A percentile compares a stretch with the other conserved stretches of the same genome.
These are phyloP conservation scores for Fomitopsis palustris DNA, from an alignment of 1,284 basidiomycete genomes.

Conservation along the genomic window DNA sequence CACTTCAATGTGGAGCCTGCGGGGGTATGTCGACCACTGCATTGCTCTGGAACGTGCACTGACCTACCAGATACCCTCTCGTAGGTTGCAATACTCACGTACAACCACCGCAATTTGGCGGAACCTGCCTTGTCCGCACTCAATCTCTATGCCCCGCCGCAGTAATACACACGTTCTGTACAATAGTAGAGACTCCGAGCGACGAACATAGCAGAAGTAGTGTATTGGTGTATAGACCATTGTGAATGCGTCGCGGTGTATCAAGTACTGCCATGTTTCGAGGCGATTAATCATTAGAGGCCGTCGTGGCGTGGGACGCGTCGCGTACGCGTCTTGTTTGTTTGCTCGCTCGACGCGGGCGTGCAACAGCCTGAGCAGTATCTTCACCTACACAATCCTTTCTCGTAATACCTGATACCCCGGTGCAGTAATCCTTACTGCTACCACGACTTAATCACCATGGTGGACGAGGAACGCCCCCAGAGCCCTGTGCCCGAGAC, in stretches of 20 bases:
- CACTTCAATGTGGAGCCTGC: conserved; percentile 81
- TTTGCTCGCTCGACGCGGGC: conserved; percentile 12
- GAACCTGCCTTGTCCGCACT: conserved; percentile 74
- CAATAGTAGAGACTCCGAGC: neutral
- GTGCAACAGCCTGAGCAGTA: conserved; percentile 20
- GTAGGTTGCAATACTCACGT: conserved; percentile 67
- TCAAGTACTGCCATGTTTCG: no score
- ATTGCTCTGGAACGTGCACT: neutral
- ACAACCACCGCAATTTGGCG: conserved; percentile 74
- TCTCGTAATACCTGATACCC: conserved; percentile 17
- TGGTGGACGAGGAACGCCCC: conserved; percentile 42
- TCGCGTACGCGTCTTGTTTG: conserved; percentile 19
- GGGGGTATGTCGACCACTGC: conserved; percentile 47
- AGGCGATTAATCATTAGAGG: no score
- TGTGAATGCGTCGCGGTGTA: no score
- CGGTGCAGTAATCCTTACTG: conserved; percentile 3
- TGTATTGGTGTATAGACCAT: neutral
- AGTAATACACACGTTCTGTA: neutral
- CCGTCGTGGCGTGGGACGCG: conserved; percentile 16
- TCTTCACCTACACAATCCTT: conserved; percentile 20
- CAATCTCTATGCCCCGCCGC: conserved; percentile 56
- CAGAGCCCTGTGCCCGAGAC: conserved; percentile 25
- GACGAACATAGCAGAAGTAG: neutral
- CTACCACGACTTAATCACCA: conserved; percentile 24
- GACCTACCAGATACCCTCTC: neutral